These are phyloP conservation scores for Stephania japonica DNA, from an alignment of 164 flowering plant species.

Conservation along the genomic window DNA sequence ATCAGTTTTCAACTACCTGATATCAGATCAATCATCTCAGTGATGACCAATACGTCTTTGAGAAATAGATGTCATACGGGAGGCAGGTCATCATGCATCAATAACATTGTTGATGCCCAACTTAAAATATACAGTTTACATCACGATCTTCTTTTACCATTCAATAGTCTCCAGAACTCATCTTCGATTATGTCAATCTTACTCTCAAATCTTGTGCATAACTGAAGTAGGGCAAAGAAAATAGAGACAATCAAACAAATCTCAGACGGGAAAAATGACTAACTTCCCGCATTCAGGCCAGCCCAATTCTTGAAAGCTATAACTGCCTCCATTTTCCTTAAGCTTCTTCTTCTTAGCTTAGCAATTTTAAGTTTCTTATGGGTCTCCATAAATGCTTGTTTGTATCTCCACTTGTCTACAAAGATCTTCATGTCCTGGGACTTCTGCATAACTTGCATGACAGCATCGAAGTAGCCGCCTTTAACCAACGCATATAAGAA, in stretches of 20 bases:
- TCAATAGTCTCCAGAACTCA: not conserved
- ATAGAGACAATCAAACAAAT: not conserved
- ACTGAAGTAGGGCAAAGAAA: not conserved
- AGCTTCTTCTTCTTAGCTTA: constrained; percentile 74
- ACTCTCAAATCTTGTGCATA: not conserved
- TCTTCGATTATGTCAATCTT: not conserved
- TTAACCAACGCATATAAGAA: constrained; percentile 83
- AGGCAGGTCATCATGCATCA: not conserved
- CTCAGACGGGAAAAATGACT: not conserved
- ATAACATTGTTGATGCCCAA: not conserved
- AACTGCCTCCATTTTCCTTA: constrained; percentile 79
- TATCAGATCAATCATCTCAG: not conserved
- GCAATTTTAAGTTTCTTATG: constrained; percentile 81
- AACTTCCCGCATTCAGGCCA: constrained; percentile 54
- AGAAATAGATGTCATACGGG: not conserved
- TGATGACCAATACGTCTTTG: not conserved
- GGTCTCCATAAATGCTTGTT: constrained; percentile 94
- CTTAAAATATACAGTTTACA: not conserved
- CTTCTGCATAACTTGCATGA: constrained; percentile 90
- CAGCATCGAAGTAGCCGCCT: constrained; percentile 96
- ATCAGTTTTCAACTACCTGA: not conserved
- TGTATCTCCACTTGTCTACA: constrained; percentile 95
- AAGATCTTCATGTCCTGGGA: constrained; percentile 78
- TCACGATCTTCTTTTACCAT: not conserved
- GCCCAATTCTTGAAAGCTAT: constrained; percentile 92